Base-by-base conservation (phyloP, 192 early-diverging fungal genomes). In the Backusella tuberculispora region DNA sequence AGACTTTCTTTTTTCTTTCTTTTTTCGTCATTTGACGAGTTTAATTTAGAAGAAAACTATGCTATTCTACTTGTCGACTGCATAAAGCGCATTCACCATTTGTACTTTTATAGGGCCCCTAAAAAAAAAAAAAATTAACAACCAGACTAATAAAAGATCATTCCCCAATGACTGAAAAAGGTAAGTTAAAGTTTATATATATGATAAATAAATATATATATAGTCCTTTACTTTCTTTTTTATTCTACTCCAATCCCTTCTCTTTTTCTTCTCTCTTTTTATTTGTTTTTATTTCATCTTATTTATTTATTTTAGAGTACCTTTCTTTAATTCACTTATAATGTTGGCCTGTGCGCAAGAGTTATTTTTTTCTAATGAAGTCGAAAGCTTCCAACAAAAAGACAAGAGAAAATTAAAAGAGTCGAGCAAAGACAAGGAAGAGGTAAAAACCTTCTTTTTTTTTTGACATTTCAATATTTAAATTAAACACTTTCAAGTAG, bases 271-370 rank as follows among this genome's bases (percentile, higher is more conserved):
- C 13, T 70, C 19, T 45, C 21, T 46, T 70, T 45, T 21, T 45
- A 24, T 45, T 45, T 46, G 5, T 66, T 66, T 66, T 14, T 37
- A 34, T 12, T 65, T 10, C 29, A 29, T 45, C 13, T 42, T 69
- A 21, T 69, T 26, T 41, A 7, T 69, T 2, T 63, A 5, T 63
- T 21, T 7, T 63, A 63, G 13, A 12, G 17, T 3, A 15, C 47
- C 10, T 48, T n/a, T 48, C 13, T 48, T 48, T 12, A 48, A 48
- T 3, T 0, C 0, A n/a, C 47, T 66, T 69, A 60, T 43, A 41
- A 79, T 79, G 77, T 43, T 79, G 24, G 77, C 77, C 24, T 79
- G 77, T 63, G 45, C 77, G n/a, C 77, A 79, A 79, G 77, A 79
- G 38, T 26, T 79, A 50, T 79, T 71, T 47, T 79, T 71, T 60